These are phyloP conservation scores for Termitomyces sp. DNA, from an alignment of 768 basidiomycete species.

Conservation along the genomic window DNA sequence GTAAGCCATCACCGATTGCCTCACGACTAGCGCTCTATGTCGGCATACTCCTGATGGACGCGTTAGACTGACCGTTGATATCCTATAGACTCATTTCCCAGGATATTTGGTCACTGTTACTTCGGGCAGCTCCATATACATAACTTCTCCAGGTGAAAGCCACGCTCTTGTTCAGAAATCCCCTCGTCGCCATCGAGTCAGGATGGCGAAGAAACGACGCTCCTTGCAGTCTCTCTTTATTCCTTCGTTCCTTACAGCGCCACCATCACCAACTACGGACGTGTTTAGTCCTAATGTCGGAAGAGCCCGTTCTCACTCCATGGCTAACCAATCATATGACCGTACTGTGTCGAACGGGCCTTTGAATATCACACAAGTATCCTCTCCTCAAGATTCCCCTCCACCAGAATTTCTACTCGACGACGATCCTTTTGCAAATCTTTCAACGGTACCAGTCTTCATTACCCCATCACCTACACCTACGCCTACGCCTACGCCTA, in stretches of 20 bases:
- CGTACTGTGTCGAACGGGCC: conserved; percentile 7
- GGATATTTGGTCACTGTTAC: conserved; percentile 9
- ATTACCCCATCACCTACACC: conserved; percentile 12
- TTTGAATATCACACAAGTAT: conserved; percentile 20
- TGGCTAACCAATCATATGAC: conserved; percentile 18
- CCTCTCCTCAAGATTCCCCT: conserved; percentile 27
- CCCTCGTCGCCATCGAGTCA: conserved; percentile 18
- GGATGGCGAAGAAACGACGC: conserved; percentile 49
- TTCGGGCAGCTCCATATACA: conserved; percentile 16
- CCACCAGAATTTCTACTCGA: conserved; percentile 55
- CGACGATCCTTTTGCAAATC: conserved; percentile 74
- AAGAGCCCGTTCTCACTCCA: conserved; percentile 25
- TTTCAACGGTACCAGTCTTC: conserved; percentile 31
- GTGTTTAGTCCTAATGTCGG: conserved; percentile 17
- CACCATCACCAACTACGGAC: conserved; percentile 25
- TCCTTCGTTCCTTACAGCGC: conserved; percentile 42
- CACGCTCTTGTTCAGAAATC: conserved; percentile 7
- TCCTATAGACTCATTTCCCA: conserved; percentile 21
- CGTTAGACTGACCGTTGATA: conserved; percentile 18
- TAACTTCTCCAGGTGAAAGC: conserved; percentile 13
- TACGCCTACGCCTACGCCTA: conserved; percentile 6
- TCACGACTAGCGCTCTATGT: conserved; percentile 7
- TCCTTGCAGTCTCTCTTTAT: conserved; percentile 54
- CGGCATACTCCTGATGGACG: conserved; percentile 15
- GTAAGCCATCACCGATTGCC: conserved; percentile 24